Base-by-base conservation (phyloP, 2,329 filamentous ascomycete genomes). In the Penicillium palitans region DNA sequence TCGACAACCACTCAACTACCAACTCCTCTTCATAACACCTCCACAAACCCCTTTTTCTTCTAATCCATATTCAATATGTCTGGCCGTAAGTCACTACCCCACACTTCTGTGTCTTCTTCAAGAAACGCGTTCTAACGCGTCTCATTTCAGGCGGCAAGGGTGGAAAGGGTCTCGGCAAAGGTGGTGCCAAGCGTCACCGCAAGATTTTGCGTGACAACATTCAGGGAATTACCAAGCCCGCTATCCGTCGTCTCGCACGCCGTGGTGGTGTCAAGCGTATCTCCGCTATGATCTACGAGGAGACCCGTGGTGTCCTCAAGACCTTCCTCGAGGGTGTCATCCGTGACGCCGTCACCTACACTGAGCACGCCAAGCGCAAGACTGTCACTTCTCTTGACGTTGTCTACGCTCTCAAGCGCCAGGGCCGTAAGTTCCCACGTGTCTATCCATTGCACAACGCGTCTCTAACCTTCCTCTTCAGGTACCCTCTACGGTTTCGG, bases 241-340 rank as follows among this genome's bases (percentile, higher is more conserved):
- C 93, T 74, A 97, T 97, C 82, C 90, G 93, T 75, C 93, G 93
- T 96, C 92, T 97, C 79, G 93, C 93, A 68, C 93, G 93, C 83
- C 92, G 93, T 95, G 93, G 93, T 81, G 93, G 93, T 93, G 93
- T 97, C 86, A 97, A 97, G 91, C 93, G 93, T 96, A 97, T 97
- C 76, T 96, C 92, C 74, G 93, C 93, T 78, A 96, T 90, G 88
- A 91, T 91, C 82, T 91, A 91, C 83, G 88, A 90, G 78, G 87
- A 91, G 83, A 91, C 89, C 71, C 88, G 89, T 75, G 87, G 87
- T 84, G 89, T 91, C 72, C 84, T 91, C 72, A 91, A 91, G 86
- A 88, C 88, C 78, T 91, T 91, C 87, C 87, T 91, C 70, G 89
- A 91, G 80, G 84, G 87, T 78, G 88, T 91, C 78, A 91, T 91